phyloP scores from a whole-genome alignment of 805 yeast species.

The Kregervanrija delftensis region DNA sequence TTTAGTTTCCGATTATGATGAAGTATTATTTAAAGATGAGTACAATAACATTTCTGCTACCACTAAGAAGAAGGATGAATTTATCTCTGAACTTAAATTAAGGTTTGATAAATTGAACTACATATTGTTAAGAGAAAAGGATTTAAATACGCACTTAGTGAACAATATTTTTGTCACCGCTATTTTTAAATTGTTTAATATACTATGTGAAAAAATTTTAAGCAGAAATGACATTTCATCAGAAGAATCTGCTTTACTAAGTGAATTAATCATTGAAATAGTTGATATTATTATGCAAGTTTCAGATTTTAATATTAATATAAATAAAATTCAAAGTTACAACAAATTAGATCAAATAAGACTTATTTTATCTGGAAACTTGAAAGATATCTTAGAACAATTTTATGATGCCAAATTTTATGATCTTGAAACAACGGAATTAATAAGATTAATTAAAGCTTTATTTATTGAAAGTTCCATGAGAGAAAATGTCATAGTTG shows the following conservation, averaged over 20 bases:
- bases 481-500: slow-evolving; percentile 37
- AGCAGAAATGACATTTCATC: slow-evolving; percentile 25
- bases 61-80: slow-evolving; percentile 3
- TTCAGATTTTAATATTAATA: slow-evolving; percentile 1
- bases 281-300: slow-evolving; percentile 4
- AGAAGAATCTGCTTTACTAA: slow-evolving; percentile 24
- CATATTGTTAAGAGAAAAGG: slow-evolving; percentile 9
- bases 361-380: slow-evolving; percentile 25
- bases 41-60: slow-evolving; percentile 10
- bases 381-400: slow-evolving; percentile 39
- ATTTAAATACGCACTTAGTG: slow-evolving; percentile 17
- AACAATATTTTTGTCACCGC: slow-evolving; percentile 13
- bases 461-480: slow-evolving; percentile 41
- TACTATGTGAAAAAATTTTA: slow-evolving; percentile 15
- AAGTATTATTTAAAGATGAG: slow-evolving; percentile 15
- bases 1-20: slow-evolving; percentile 14
- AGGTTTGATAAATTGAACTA: slow-evolving; percentile 11
- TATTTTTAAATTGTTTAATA: slow-evolving; percentile 12
- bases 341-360: slow-evolving; percentile 25
- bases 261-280: slow-evolving; percentile 9
- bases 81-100: slow-evolving; percentile 9
- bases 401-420: slow-evolving; percentile 48
- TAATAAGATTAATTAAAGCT: slow-evolving; percentile 33
- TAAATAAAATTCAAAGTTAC: slow-evolving; percentile 17
- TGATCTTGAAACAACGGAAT: slow-evolving; percentile 41